phyloP scores from a whole-genome alignment of 1,284 basidiomycete species.

The Exobasidium rhododendri region DNA sequence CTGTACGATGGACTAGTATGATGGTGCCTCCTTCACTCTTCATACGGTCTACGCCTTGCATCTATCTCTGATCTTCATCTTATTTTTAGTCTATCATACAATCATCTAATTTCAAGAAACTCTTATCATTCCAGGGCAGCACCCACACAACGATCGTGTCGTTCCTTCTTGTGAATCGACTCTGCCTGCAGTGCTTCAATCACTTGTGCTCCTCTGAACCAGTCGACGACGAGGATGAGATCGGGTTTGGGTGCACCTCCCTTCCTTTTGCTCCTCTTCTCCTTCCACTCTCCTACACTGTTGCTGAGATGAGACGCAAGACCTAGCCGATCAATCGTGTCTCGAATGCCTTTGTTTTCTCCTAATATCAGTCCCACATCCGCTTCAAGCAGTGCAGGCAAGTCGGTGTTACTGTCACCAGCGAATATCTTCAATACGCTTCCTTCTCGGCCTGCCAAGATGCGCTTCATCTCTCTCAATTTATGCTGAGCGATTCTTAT shows the following conservation, averaged over 20 bases:
- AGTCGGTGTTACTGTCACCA: conserved; percentile 48
- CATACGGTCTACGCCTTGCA: no score
- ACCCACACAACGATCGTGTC: no score
- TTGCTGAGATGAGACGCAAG: conserved; percentile 1
- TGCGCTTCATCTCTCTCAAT: conserved; percentile 11
- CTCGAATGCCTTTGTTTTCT: conserved; percentile 8
- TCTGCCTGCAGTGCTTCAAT: background rate
- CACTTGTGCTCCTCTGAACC: conserved; percentile 11
- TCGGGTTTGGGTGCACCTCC: background rate
- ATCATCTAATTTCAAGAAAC: no score
- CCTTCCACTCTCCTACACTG: background rate
- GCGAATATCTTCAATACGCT: conserved; percentile 30
- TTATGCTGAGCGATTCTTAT: conserved; percentile 44
- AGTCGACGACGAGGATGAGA: conserved; percentile 11
- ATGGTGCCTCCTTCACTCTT: background rate
- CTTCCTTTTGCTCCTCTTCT: background rate
- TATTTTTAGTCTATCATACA: no score
- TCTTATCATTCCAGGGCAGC: no score
- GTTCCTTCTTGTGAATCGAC: no score
- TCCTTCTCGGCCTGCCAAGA: background rate
- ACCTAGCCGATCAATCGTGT: conserved; percentile 19
- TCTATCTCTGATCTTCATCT: no score
- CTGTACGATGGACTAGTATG: conserved; percentile 12
- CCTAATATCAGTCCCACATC: conserved; percentile 45
- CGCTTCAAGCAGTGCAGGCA: conserved; percentile 37